These are phyloP conservation scores for Solanum piurae DNA, from an alignment of 257 asterid genomes.

Conservation along the genomic window DNA sequence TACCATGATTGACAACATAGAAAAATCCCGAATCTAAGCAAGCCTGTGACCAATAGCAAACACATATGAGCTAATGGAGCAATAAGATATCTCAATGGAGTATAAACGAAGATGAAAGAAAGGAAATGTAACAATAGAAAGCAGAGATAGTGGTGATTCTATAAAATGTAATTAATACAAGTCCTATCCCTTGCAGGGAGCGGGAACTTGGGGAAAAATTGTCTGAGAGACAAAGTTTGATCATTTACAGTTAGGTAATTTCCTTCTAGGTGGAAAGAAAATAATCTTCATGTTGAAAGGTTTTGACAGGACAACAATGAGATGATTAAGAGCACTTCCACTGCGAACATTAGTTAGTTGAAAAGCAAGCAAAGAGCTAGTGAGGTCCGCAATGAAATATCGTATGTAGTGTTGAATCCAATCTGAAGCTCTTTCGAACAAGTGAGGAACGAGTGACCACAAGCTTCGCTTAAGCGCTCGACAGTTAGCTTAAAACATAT, in stretches of 20 bases:
- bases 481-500: too few relatives aligned
- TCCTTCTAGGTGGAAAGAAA: background rate
- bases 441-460: background rate
- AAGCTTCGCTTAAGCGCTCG: background rate
- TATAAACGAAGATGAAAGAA: background rate
- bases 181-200: background rate
- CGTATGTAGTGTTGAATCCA: background rate
- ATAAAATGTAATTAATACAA: background rate
- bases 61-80: background rate
- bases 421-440: background rate
- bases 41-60: conserved; percentile 36
- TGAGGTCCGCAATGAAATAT: background rate
- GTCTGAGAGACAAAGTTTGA: background rate
- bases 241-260: background rate
- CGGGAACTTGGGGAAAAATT: background rate
- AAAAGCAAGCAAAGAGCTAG: background rate
- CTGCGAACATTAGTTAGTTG: background rate
- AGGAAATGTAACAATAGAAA: background rate
- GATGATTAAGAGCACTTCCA: background rate
- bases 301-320: background rate
- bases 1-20: conserved; percentile 81
- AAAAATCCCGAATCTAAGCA: conserved; percentile 88
- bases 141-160: background rate
- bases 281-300: background rate
- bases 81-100: background rate